These are phyloP conservation scores for Entomortierella parvispora DNA, from an alignment of 192 early-diverging fungal genomes.

Conservation along the genomic window DNA sequence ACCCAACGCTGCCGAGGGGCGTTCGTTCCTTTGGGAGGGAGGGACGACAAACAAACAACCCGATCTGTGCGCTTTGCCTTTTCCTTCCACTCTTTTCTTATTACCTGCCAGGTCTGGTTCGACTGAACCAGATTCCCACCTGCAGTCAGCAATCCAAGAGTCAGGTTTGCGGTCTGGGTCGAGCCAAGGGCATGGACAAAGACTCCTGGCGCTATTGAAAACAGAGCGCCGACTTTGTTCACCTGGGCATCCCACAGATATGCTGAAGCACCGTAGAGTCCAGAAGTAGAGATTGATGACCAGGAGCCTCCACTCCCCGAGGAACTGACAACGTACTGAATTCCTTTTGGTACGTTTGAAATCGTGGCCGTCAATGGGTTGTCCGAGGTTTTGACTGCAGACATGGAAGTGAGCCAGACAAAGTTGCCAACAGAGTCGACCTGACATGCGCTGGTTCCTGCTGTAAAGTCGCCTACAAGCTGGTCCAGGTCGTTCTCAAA, in stretches of 20 bases:
- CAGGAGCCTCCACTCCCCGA: background rate
- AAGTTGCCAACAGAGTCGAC: conserved; percentile 18
- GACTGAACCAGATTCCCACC: conserved; percentile 10
- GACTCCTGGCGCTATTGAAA: conserved; percentile 5
- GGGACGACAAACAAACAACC: no score
- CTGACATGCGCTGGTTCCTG: conserved; percentile 6
- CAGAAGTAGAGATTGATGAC: background rate
- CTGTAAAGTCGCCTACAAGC: conserved; percentile 4
- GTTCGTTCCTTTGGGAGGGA: no score
- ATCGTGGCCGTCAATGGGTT: background rate
- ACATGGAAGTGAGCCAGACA: conserved; percentile 21
- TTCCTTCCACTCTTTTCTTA: no score
- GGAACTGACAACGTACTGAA: background rate
- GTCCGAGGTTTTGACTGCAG: background rate
- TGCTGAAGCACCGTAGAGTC: background rate
- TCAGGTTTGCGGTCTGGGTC: background rate
- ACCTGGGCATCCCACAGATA: conserved; percentile 11
- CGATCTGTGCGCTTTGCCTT: no score
- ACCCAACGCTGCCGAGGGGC: no score
- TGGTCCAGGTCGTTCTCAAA: background rate
- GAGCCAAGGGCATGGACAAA: conserved; percentile 15
- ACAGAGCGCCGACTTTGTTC: background rate
- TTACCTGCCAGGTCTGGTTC: conserved; percentile 2
- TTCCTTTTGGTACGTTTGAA: background rate
- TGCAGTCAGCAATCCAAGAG: background rate